These are phyloP conservation scores for Kluyveromyces wickerhamii DNA, from an alignment of 805 yeast genomes.

Conservation along the genomic window DNA sequence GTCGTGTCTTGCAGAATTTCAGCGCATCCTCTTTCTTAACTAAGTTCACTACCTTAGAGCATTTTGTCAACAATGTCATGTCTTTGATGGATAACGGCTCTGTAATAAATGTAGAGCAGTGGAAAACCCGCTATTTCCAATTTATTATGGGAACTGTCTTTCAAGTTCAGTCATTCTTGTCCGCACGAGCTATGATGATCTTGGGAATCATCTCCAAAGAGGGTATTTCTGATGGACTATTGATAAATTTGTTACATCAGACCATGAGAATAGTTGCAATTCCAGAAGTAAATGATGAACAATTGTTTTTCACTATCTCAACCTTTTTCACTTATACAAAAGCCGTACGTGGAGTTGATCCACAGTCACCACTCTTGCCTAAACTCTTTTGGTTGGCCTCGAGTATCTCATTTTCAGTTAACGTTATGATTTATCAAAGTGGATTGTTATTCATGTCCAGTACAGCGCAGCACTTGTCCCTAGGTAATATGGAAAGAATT, in stretches of 20 bases:
- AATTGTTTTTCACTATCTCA: slow-evolving; percentile 27
- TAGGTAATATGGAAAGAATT: slow-evolving; percentile 27
- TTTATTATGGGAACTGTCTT: slow-evolving; percentile 57
- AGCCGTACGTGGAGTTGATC: slow-evolving; percentile 32
- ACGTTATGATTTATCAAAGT: slow-evolving; percentile 33
- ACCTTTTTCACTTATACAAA: slow-evolving; percentile 35
- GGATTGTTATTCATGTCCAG: slow-evolving; percentile 34
- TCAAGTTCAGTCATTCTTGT: slow-evolving; percentile 46
- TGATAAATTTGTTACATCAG: slow-evolving; percentile 25
- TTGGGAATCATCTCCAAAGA: slow-evolving; percentile 59
- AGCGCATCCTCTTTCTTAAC: slow-evolving; percentile 33
- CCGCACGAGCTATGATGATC: slow-evolving; percentile 58
- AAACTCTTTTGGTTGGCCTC: slow-evolving; percentile 35
- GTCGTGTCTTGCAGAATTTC: slow-evolving; percentile 29
- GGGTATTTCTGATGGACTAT: slow-evolving; percentile 54
- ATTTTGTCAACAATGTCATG: slow-evolving; percentile 48
- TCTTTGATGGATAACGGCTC: slow-evolving; percentile 44
- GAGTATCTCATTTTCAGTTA: slow-evolving; percentile 27
- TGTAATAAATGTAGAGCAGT: slow-evolving; percentile 39
- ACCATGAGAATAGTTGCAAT: slow-evolving; percentile 31
- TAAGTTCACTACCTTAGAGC: slow-evolving; percentile 42
- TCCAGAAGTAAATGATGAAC: slow-evolving; percentile 28
- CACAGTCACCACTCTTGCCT: slow-evolving; percentile 23
- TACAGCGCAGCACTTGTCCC: slow-evolving; percentile 28
- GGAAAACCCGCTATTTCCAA: slow-evolving; percentile 61